Conservation (phyloP, 441 rosid genomes). For the Croton setiger region DNA sequence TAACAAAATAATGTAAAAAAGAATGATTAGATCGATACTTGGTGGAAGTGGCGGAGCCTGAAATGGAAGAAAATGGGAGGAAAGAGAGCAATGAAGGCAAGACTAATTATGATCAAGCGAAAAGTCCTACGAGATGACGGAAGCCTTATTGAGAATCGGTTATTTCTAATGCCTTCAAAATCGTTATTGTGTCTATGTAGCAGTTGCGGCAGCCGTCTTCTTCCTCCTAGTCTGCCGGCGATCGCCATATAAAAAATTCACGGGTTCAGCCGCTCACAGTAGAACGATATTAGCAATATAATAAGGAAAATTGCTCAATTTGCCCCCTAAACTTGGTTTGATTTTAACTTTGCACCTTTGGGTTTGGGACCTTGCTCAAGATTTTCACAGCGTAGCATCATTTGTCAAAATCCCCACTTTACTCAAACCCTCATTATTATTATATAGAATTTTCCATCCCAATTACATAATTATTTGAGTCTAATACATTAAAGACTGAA, state of each 20-base stretch:
- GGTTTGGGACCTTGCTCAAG: no score
- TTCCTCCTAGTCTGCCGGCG: slow-evolving; percentile 25
- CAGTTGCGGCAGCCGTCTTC: slow-evolving; percentile 28
- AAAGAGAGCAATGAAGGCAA: slow-evolving; percentile 59
- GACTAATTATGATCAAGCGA: slow-evolving; percentile 48
- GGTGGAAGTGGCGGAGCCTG: slow-evolving; percentile 69
- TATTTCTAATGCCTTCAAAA: not conserved
- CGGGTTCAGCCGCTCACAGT: no score
- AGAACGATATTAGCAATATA: no score
- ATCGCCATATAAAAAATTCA: slow-evolving; percentile 15
- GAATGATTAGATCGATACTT: slow-evolving; percentile 32
- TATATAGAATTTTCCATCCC: no score
- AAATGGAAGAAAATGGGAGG: slow-evolving; percentile 92
- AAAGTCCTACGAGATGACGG: slow-evolving; percentile 40
- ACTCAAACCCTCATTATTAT: no score
- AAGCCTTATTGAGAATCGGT: slow-evolving; percentile 27
- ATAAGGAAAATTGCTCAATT: no score
- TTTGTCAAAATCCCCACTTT: no score
- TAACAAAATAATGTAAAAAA: not conserved
- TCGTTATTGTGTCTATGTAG: slow-evolving; percentile 9
- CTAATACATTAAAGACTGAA: no score
- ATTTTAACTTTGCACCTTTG: no score
- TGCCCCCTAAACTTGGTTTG: no score
- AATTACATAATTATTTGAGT: no score
- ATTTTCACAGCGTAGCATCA: no score